Conservation (phyloP, 345 rosid genomes). For the Theobroma cacao region DNA sequence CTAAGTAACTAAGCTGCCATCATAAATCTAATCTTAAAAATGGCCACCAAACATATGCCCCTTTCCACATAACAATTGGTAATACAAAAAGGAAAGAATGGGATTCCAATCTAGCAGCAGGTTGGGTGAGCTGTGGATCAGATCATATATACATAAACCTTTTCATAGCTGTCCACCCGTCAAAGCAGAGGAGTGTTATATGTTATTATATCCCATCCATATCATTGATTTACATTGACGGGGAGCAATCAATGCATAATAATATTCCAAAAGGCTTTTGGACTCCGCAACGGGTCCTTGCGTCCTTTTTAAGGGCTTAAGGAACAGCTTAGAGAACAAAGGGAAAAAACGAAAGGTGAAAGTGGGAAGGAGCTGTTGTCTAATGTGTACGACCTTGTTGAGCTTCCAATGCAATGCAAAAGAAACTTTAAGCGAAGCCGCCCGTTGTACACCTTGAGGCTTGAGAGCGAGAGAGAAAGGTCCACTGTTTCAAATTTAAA, state of each 20-base stretch:
- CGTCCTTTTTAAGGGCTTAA: not conserved
- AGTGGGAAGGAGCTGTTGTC: slow-evolving; percentile 18
- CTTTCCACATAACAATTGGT: slow-evolving; percentile 3
- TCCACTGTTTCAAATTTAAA: slow-evolving; percentile 33
- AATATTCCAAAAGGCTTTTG: not conserved
- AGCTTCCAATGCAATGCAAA: not conserved
- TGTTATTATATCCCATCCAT: not conserved
- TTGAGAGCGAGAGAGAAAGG: not conserved
- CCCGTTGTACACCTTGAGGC: slow-evolving; percentile 18
- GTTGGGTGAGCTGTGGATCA: slow-evolving; percentile 4
- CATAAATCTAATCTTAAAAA: not conserved
- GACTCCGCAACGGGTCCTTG: slow-evolving; percentile 3
- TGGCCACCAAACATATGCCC: slow-evolving; percentile 1
- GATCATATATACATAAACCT: not conserved
- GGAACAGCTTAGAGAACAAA: not conserved
- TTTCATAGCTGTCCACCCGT: not conserved
- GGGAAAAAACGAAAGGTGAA: not conserved
- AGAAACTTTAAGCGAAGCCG: slow-evolving; percentile 11
- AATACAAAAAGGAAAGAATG: not conserved
- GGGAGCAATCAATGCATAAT: not conserved
- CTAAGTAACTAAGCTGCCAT: not conserved
- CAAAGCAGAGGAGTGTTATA: not conserved
- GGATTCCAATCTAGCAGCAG: not conserved
- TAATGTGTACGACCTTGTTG: not conserved
- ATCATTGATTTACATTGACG: not conserved